Evolutionary conservation across 805 yeast species (phyloP), one percentile per base, ranked within the genome.

Genomic region (Candida maesae): DNA sequence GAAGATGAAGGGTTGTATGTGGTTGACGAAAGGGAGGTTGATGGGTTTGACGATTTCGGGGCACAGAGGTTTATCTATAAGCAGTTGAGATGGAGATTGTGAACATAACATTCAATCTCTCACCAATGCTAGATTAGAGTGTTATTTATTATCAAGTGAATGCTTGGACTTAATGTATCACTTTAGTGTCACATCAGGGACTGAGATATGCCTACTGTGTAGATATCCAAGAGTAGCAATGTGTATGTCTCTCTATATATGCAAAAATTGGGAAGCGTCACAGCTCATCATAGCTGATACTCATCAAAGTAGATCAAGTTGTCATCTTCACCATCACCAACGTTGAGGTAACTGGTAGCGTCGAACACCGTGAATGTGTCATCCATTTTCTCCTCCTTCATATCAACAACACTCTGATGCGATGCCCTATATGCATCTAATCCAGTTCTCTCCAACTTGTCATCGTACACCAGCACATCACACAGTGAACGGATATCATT

Each of bases 31-130:
- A 46, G 55, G 0, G 60, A 61, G 6, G 64, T 66, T 31, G 62
- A 70, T 4, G 97, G 96, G 0, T 65, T 63, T 41, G 99, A 91
- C 56, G 97, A 90, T 58, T 90, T 88, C 68, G 97, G 97, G 0
- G 71, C 70, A 23, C 80, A 79, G 40, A 58, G 67, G 19, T 90
- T 80, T 54, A 60, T 78, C 17, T 67, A 58, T 42, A 66, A 65
- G 45, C 58, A 62, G 39, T 44, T 67, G 13, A 33, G 49, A 34
- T 57, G 63, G 59, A n/a, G n/a, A n/a, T n/a, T n/a, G n/a, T n/a
- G n/a, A n/a, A n/a, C n/a, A n/a, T n/a, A n/a, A n/a, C n/a, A n/a
- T n/a, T n/a, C n/a, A n/a, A n/a, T n/a, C n/a, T n/a, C n/a, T n/a
- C n/a, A n/a, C n/a, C n/a, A n/a, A n/a, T n/a, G n/a, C n/a, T n/a